Conservation (phyloP, 2,329 filamentous ascomycete species). For the Colletotrichum destructivum region DNA sequence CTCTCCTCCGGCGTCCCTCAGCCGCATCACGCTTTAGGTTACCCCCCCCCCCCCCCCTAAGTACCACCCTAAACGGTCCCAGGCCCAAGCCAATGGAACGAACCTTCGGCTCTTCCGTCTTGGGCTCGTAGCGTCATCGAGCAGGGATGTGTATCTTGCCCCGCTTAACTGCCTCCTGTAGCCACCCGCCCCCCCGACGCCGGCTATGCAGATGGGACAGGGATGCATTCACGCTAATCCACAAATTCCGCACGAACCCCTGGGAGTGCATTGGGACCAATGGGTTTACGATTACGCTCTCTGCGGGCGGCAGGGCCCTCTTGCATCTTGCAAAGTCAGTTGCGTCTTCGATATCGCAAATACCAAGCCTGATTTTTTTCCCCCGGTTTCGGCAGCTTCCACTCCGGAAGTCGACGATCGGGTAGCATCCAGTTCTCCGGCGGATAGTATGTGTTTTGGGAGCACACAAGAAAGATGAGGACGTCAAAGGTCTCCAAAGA, state of each 20-base stretch:
- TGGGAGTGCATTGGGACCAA: background rate
- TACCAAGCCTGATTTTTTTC: background rate
- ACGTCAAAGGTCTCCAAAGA: conserved; percentile 73
- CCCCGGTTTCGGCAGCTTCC: background rate
- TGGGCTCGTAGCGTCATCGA: conserved; percentile 6
- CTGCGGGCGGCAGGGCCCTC: background rate
- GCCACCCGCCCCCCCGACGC: background rate
- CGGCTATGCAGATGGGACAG: conserved; percentile 4
- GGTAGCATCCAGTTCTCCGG: background rate
- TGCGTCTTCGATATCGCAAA: background rate
- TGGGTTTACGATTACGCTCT: conserved; percentile 22
- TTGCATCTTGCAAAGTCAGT: conserved; percentile 8
- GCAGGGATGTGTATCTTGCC: background rate
- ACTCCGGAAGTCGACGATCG: too few species aligned
- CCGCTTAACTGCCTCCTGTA: background rate
- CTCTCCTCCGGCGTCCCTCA: background rate
- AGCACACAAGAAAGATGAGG: conserved; percentile 58
- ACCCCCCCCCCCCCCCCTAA: too few species aligned
- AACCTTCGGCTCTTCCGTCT: background rate
- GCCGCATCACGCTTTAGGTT: background rate
- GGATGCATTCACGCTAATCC: background rate
- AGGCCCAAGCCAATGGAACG: background rate
- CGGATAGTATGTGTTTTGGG: background rate
- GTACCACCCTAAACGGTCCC: background rate
- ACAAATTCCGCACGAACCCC: background rate